Base-by-base conservation (phyloP, 345 rosid genomes). In the Triadica sebifera region DNA sequence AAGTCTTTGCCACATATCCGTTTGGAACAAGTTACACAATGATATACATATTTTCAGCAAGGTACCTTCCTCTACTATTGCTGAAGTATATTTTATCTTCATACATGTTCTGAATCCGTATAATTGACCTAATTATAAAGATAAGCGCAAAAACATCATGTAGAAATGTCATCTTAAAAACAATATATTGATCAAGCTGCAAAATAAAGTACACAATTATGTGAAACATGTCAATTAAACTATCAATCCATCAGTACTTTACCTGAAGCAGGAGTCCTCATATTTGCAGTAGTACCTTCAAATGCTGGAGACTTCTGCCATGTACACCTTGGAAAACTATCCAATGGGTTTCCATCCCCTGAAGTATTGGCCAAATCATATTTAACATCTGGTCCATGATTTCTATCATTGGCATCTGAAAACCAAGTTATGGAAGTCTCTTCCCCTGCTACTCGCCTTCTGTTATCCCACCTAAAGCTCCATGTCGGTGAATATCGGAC, bases 391-490 rank as follows among this genome's bases (percentile, higher is more conserved):
- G 88, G 82, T 67, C 82, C 89, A 80, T 83, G 85, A 64, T 81
- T 87, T 46, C 83, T 69, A 74, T 85, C 85, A 58, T 83, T 76
- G 20, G 84, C 91, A 85, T 89, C 93, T 15, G 98, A 86, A 65
- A 89, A 80, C 88, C 92, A 90, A 78, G 87, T 84, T 34, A 87
- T 58, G 24, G 98, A 87, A 65, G 92, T 77, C 47, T 93, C 97
- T 81, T 96, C 99, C 50, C 97, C 98, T 0, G 99, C 98, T 50
- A 96, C 99, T 50, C 97, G 92, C 65, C 98, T 96, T 78, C 98
- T 82, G 74, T 88, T 88, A 78, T 96, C 99, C 99, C 99, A 96
- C 61, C 91, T 84, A 62, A 91, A 90, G 83, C 96, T 96, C 98
- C 97, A 93, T 12, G 88, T 82, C 0, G 99, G 99, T 22, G 99